A percentile compares a stretch with the other conserved stretches of the same genome.
phyloP scores from a whole-genome alignment of 805 yeast genomes.

The Hemisphaericaspora nanyangensis region DNA sequence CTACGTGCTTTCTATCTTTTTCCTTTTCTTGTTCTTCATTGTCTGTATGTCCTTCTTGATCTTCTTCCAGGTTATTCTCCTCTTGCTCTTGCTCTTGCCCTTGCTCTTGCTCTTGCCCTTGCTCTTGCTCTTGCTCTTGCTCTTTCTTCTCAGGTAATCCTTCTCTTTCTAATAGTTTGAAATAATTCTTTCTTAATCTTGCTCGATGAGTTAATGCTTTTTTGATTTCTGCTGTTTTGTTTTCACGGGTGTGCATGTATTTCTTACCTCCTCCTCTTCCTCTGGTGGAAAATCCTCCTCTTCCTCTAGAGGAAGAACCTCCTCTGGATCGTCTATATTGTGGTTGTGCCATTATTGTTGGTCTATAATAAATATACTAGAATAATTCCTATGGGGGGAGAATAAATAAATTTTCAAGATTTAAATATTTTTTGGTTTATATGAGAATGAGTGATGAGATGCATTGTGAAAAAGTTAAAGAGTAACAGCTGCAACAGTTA shows the following conservation, averaged over 20 bases:
- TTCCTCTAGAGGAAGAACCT: neutral
- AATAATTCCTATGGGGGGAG: too few species aligned
- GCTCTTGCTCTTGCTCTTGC: slow-evolving; percentile 10
- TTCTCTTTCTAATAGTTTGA: slow-evolving; percentile 72
- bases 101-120: slow-evolving; percentile 5
- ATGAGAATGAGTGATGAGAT: too few species aligned
- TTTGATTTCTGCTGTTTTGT: slow-evolving; percentile 62
- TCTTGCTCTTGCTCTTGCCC: neutral
- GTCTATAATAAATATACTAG: too few species aligned
- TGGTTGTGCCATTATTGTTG: too few species aligned
- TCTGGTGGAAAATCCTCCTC: neutral
- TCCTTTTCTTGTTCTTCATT: slow-evolving; percentile 13
- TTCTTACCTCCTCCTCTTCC: slow-evolving; percentile 1
- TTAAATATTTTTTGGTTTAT: too few species aligned
- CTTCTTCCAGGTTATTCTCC: slow-evolving; percentile 16
- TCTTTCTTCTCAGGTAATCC: slow-evolving; percentile 34
- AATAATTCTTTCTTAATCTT: slow-evolving; percentile 73
- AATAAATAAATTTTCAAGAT: too few species aligned
- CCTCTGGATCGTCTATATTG: neutral
- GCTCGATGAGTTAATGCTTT: slow-evolving; percentile 76
- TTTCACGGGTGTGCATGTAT: slow-evolving; percentile 23
- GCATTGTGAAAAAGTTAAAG: too few species aligned
- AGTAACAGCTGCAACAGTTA: too few species aligned
- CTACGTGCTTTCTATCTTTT: slow-evolving; percentile 14
- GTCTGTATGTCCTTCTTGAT: slow-evolving; percentile 12